phyloP scores from a whole-genome alignment of 805 yeast species.

The Metschnikowia noctiluminum region DNA sequence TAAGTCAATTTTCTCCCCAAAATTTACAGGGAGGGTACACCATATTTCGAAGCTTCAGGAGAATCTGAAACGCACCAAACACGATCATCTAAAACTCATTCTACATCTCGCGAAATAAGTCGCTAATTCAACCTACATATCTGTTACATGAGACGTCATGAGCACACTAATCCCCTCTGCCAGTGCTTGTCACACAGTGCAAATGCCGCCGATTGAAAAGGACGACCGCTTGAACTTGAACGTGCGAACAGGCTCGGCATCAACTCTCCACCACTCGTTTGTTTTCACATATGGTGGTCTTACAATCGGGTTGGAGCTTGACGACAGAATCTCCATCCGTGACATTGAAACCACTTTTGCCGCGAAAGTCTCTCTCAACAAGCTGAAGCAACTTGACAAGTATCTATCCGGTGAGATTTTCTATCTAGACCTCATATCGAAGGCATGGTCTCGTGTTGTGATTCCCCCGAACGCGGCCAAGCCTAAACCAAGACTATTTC shows the following conservation, averaged over 20 bases:
- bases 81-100: not conserved
- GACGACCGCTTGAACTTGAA: constrained; percentile 56
- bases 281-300: constrained; percentile 69
- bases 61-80: not conserved
- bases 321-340: constrained; percentile 32
- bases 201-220: constrained; percentile 50
- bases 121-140: not conserved
- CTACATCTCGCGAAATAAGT: not conserved
- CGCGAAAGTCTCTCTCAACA: constrained; percentile 24
- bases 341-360: constrained; percentile 40
- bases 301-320: constrained; percentile 51
- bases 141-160: constrained; percentile 34
- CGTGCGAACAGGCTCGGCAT: constrained; percentile 67
- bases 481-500: constrained; percentile 54
- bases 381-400: constrained; percentile 25
- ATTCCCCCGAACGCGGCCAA: constrained; percentile 18
- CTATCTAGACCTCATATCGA: constrained; percentile 53
- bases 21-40: not conserved
- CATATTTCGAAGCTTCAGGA: not conserved
- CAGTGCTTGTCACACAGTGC: constrained; percentile 54
- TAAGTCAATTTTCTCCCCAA: not conserved
- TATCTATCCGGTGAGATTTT: constrained; percentile 65
- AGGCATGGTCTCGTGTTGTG: constrained; percentile 51
- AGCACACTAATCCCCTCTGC: constrained; percentile 63
- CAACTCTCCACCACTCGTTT: constrained; percentile 54